Evolutionary conservation across 1,284 basidiomycete species (phyloP).

Genomic region (Polyporus tsugae): DNA sequence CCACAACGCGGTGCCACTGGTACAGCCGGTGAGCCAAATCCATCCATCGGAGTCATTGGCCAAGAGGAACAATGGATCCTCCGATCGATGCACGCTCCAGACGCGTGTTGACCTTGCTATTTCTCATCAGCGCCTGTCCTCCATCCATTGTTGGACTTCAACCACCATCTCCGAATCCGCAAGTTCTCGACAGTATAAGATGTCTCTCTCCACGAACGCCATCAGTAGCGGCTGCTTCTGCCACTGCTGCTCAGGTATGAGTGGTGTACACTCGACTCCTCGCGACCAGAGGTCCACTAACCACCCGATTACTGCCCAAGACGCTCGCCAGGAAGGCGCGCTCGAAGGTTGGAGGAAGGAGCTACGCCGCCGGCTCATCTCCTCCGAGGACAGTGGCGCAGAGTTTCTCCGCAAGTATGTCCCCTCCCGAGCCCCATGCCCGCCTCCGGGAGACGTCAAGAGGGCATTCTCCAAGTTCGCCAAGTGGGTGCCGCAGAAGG

Average conservation of each 20-base stretch:
- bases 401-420: neutral
- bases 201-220: conserved; percentile 1
- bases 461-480: neutral
- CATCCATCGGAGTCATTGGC: neutral
- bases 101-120: neutral
- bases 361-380: neutral
- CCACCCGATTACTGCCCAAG: neutral
- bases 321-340: neutral
- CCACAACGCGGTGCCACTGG: neutral
- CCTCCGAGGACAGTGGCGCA: neutral
- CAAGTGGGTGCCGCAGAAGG: neutral
- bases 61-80: neutral
- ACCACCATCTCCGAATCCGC: conserved; percentile 1
- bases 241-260: conserved; percentile 3
- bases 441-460: neutral
- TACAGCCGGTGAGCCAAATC: neutral
- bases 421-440: neutral
- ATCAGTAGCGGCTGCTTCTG: neutral
- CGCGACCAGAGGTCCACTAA: neutral
- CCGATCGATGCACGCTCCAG: neutral
- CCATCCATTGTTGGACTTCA: neutral
- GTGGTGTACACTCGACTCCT: neutral
- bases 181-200: neutral
- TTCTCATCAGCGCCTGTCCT: neutral
- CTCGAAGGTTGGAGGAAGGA: neutral